Conservation (phyloP, 164 flowering plant species). For the Berberis vulgaris region DNA sequence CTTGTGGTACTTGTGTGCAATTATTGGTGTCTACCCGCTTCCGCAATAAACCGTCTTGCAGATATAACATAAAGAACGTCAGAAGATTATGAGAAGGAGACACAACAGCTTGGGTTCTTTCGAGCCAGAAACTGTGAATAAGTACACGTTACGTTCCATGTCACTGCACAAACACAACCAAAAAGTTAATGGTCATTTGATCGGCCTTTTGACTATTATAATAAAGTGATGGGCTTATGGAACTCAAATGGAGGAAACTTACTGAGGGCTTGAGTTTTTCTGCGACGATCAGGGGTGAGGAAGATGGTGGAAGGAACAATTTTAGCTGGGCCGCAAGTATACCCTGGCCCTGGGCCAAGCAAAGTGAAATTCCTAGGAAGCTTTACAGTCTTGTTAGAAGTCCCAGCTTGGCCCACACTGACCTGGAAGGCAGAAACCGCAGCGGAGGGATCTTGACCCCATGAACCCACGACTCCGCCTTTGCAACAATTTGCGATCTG, state of each 20-base stretch:
- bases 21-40: too few species aligned
- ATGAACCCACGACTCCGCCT: slow-evolving; percentile 45
- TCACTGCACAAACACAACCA: slow-evolving; percentile 44
- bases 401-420: slow-evolving; percentile 57
- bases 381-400: slow-evolving; percentile 54
- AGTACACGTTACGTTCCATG: slow-evolving; percentile 91
- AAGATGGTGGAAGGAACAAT: slow-evolving; percentile 43
- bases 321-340: slow-evolving; percentile 62
- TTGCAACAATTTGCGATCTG: slow-evolving; percentile 57
- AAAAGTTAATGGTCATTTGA: not conserved
- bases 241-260: slow-evolving; percentile 10
- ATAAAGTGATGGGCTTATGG: not conserved
- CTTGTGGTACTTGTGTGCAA: too few species aligned
- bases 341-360: slow-evolving; percentile 63
- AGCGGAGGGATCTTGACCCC: slow-evolving; percentile 53
- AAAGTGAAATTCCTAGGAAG: slow-evolving; percentile 58
- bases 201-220: not conserved
- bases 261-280: slow-evolving; percentile 60
- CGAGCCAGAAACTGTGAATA: slow-evolving; percentile 69
- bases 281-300: slow-evolving; percentile 39
- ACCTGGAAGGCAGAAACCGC: slow-evolving; percentile 53
- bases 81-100: slow-evolving; percentile 40
- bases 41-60: too few species aligned
- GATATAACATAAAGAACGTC: too few species aligned
- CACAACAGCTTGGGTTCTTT: slow-evolving; percentile 64